Conservation (phyloP, 2,329 filamentous ascomycete species). For the Talaromyces islandicus region DNA sequence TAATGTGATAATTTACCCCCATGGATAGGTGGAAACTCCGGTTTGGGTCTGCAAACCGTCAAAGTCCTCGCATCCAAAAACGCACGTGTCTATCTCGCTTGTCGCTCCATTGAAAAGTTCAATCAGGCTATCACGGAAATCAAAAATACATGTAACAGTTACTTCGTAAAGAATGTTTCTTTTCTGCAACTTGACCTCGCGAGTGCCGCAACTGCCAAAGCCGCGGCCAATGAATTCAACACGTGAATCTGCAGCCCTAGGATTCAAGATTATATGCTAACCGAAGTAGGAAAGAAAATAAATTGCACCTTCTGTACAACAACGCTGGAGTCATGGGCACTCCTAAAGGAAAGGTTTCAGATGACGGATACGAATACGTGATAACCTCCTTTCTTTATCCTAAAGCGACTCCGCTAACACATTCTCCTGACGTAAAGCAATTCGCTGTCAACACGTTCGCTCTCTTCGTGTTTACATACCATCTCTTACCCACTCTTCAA, state of each 20-base stretch:
- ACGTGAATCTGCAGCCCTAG: background rate
- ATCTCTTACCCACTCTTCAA: background rate
- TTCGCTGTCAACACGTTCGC: slow-evolving; percentile 1
- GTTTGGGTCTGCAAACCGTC: background rate
- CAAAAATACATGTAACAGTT: background rate
- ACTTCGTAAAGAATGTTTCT: too few relatives aligned
- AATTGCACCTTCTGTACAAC: background rate
- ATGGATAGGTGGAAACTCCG: background rate
- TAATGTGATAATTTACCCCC: too few relatives aligned
- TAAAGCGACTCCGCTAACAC: background rate
- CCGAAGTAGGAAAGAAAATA: background rate
- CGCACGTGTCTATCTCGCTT: slow-evolving; percentile 1
- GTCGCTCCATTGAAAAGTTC: background rate
- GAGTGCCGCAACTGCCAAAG: background rate
- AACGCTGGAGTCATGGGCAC: background rate
- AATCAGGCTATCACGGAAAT: background rate
- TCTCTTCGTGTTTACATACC: background rate
- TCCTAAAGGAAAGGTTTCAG: background rate
- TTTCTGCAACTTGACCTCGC: background rate
- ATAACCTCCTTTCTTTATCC: too few relatives aligned
- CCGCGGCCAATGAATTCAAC: background rate
- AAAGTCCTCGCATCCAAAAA: background rate
- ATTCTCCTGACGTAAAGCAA: background rate
- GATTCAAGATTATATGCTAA: background rate
- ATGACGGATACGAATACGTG: slow-evolving; percentile 1